Conservation (phyloP, 2,329 filamentous ascomycete species). For the Lasiodiplodia sp. region DNA sequence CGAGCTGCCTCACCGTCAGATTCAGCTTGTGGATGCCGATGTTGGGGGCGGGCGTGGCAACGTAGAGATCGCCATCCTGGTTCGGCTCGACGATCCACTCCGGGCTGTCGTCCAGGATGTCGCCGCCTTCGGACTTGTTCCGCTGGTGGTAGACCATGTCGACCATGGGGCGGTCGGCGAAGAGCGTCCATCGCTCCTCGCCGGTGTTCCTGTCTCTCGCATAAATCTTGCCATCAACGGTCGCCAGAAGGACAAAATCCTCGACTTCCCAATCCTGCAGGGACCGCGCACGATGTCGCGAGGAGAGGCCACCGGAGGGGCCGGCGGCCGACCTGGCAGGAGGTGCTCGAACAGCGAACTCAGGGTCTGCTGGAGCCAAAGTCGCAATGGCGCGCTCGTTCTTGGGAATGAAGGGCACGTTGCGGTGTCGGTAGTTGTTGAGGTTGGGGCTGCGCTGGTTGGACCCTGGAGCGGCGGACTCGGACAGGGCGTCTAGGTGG, state of each 20-base stretch:
- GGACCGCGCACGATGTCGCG: slow-evolving; percentile 92
- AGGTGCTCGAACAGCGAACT: slow-evolving; percentile 91
- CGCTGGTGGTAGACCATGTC: slow-evolving; percentile 83
- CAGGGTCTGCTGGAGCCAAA: slow-evolving; percentile 79
- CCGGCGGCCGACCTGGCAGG: slow-evolving; percentile 64
- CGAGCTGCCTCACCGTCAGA: slow-evolving; percentile 83
- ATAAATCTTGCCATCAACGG: slow-evolving; percentile 96
- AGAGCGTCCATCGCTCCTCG: slow-evolving; percentile 82
- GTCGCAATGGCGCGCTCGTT: slow-evolving; percentile 96
- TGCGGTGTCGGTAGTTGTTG: slow-evolving; percentile 31
- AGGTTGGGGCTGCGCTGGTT: slow-evolving; percentile 12
- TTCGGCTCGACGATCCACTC: slow-evolving; percentile 96
- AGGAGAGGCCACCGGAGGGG: slow-evolving; percentile 60
- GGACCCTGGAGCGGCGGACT: slow-evolving; percentile 15
- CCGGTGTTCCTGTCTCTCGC: slow-evolving; percentile 89
- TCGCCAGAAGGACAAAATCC: slow-evolving; percentile 99
- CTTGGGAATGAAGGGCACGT: slow-evolving; percentile 44
- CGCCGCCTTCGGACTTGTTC: slow-evolving; percentile 33
- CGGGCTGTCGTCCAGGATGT: slow-evolving; percentile 75
- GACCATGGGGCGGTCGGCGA: slow-evolving; percentile 85
- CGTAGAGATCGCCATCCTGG: slow-evolving; percentile 83
- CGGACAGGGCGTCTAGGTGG: slow-evolving; percentile 26
- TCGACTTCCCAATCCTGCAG: slow-evolving; percentile 99
- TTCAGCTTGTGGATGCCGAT: slow-evolving; percentile 70
- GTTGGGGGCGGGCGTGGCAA: slow-evolving; percentile 75